phyloP scores from a whole-genome alignment of 805 yeast species.

The Torulaspora franciscae region DNA sequence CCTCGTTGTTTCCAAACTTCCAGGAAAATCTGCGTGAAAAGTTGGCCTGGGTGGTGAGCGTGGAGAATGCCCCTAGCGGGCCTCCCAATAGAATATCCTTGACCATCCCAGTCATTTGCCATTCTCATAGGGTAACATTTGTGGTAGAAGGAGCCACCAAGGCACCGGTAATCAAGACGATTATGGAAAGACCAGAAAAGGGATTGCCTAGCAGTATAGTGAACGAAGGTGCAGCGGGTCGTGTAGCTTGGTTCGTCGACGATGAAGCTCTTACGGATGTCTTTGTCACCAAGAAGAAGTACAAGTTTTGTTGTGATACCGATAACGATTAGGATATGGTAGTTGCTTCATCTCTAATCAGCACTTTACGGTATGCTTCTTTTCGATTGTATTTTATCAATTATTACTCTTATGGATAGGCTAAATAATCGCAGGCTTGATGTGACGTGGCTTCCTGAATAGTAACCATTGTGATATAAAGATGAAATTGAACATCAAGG shows the following conservation, averaged over 20 bases:
- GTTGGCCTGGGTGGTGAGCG: constrained; percentile 90
- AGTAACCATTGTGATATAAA: constrained; percentile 39
- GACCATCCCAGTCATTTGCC: constrained; percentile 88
- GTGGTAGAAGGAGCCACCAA: constrained; percentile 94
- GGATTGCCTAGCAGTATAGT: constrained; percentile 89
- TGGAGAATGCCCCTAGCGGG: constrained; percentile 81
- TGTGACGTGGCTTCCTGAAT: constrained; percentile 12
- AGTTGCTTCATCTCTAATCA: background rate
- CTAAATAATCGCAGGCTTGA: constrained; percentile 1
- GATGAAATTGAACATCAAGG: constrained; percentile 37
- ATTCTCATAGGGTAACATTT: constrained; percentile 82
- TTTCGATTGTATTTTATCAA: constrained; percentile 6
- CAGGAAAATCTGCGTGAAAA: constrained; percentile 80
- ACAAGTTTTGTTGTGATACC: constrained; percentile 17
- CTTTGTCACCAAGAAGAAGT: constrained; percentile 34
- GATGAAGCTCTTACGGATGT: constrained; percentile 81
- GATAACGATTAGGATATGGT: background rate
- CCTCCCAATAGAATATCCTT: constrained; percentile 80
- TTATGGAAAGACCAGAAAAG: constrained; percentile 93
- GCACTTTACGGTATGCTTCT: constrained; percentile 7
- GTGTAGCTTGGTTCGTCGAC: constrained; percentile 93
- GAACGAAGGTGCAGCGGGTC: constrained; percentile 89
- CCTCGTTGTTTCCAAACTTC: constrained; percentile 79
- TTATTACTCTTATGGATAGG: background rate
- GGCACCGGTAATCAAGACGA: constrained; percentile 82